phyloP scores from a whole-genome alignment of 305 asterid species.

The Solanum hybrid region DNA sequence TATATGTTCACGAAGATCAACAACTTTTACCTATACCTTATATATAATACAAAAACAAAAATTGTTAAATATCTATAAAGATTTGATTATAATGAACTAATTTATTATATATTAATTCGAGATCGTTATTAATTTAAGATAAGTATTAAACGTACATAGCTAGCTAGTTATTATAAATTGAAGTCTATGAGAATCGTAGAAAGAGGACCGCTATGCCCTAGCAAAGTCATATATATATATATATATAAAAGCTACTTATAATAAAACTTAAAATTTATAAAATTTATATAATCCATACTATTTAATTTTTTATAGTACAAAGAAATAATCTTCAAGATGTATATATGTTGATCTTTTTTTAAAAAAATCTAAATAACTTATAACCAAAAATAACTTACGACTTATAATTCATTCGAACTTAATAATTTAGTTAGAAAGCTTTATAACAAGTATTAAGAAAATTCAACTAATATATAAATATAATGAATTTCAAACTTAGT shows the following conservation, averaged over 20 bases:
- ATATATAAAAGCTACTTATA: neutral
- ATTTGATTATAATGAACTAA: neutral
- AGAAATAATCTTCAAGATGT: neutral
- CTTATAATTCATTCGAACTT: neutral
- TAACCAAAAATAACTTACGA: neutral
- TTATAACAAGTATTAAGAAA: neutral
- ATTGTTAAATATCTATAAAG: neutral
- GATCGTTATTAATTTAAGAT: neutral
- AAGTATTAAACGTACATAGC: neutral
- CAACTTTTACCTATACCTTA: neutral
- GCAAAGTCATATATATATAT: neutral
- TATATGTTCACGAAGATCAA: no score
- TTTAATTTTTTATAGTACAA: neutral
- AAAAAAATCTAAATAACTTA: neutral
- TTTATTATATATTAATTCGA: neutral
- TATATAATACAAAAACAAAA: neutral
- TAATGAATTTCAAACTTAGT: neutral
- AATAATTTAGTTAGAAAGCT: neutral
- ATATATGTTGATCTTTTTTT: neutral
- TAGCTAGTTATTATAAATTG: neutral
- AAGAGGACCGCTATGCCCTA: neutral
- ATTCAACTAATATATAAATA: neutral
- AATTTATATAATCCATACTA: neutral
- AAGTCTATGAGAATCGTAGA: neutral
- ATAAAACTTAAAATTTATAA: neutral